Percentiles rank a stretch among this genome's conserved stretches.
These are phyloP conservation scores for Diaporthe caulivora DNA, from an alignment of 2,329 filamentous ascomycete species.

Conservation along the genomic window DNA sequence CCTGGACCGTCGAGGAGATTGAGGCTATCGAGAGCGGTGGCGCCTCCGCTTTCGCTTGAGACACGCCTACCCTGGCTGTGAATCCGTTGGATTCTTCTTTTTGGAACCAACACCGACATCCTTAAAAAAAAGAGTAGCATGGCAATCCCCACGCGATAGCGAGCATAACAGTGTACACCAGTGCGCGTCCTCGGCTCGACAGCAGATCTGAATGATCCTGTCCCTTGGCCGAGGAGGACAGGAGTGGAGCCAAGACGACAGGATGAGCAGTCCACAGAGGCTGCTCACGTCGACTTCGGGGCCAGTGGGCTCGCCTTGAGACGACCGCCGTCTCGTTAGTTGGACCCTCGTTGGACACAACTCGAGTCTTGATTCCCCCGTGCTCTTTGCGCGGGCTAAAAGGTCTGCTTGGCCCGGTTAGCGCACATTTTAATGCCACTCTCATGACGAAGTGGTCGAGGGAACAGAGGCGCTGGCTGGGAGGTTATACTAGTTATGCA, in stretches of 20 bases:
- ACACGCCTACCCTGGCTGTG: not conserved
- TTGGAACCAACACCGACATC: not conserved
- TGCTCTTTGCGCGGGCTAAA: not conserved
- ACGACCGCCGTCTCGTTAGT: not conserved
- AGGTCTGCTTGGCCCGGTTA: not conserved
- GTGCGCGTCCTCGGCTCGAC: not conserved
- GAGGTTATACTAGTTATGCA: conserved; percentile 6
- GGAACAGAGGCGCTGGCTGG: not conserved
- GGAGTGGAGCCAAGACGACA: not conserved
- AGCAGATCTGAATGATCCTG: not conserved
- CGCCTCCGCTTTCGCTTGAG: conserved; percentile 69
- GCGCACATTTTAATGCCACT: not conserved
- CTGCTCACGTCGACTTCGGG: too few relatives aligned
- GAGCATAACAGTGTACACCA: not conserved
- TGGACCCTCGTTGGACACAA: not conserved
- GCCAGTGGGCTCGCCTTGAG: not conserved
- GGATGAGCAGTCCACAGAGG: not conserved
- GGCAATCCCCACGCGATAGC: not conserved
- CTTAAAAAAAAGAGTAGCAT: conserved; percentile 4
- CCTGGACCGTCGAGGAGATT: conserved; percentile 86
- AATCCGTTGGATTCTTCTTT: not conserved
- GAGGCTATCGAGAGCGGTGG: conserved; percentile 96
- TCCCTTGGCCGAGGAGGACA: not conserved
- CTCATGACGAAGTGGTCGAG: not conserved
- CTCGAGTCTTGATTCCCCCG: not conserved